phyloP scores from a whole-genome alignment of 805 yeast genomes.

The Ogataea neopini region DNA sequence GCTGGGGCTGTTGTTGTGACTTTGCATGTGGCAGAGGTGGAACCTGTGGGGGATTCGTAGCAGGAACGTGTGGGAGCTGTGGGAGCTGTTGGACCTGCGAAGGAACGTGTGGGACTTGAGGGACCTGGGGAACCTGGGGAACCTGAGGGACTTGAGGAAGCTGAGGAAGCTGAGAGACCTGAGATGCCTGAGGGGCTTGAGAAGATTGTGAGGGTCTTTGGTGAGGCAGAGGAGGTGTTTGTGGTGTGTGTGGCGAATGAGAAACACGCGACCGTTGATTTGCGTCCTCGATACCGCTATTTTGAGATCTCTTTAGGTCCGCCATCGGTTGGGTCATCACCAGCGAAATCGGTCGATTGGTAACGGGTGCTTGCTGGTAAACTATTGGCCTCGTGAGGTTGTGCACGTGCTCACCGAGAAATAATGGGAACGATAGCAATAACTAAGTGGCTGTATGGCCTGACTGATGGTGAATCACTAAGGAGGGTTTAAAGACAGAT shows the following conservation, averaged over 20 bases:
- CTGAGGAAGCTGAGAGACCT: background rate
- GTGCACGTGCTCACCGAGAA: background rate
- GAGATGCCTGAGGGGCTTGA: background rate
- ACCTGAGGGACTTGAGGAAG: background rate
- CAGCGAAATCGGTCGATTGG: background rate
- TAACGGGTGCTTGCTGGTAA: background rate
- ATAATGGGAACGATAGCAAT: background rate
- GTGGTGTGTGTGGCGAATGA: background rate
- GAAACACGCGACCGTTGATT: background rate
- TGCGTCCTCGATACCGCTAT: background rate
- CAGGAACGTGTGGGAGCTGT: background rate
- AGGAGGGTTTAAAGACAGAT: background rate
- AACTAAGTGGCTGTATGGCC: background rate
- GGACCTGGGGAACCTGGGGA: background rate
- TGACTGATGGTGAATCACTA: background rate
- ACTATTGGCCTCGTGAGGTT: background rate
- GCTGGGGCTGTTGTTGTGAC: conserved; percentile 1
- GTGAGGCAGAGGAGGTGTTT: background rate
- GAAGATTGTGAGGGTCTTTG: background rate
- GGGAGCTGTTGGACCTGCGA: background rate
- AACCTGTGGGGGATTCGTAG: background rate
- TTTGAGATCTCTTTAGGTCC: conserved; percentile 1
- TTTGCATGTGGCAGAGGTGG: background rate
- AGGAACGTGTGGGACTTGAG: background rate
- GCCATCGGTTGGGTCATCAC: conserved; percentile 1